These are phyloP conservation scores for Pterulicium gracile DNA, from an alignment of 1,284 basidiomycete species.

Conservation along the genomic window DNA sequence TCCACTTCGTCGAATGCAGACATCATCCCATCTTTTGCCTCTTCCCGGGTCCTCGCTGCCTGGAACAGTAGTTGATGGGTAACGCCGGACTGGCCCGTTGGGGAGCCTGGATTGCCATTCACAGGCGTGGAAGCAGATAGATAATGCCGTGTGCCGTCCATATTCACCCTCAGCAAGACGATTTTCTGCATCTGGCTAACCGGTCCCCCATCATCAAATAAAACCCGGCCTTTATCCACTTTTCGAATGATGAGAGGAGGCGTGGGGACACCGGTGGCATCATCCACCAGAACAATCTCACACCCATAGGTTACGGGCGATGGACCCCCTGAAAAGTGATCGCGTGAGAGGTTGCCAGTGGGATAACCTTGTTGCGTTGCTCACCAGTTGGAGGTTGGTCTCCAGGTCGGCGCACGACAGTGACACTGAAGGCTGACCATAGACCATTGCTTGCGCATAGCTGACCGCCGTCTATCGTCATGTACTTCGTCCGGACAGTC, in stretches of 20 bases:
- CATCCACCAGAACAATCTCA: constrained; percentile 78
- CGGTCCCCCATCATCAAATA: constrained; percentile 75
- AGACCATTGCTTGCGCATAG: constrained; percentile 79
- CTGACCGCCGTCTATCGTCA: constrained; percentile 80
- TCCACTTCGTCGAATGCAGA: constrained; percentile 78
- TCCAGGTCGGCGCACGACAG: constrained; percentile 59
- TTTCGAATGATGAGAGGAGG: constrained; percentile 86
- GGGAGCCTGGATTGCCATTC: constrained; percentile 53
- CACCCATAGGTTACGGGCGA: constrained; percentile 88
- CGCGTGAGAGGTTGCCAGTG: constrained; percentile 23
- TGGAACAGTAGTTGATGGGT: constrained; percentile 74
- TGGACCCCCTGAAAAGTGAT: constrained; percentile 36
- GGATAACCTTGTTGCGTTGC: constrained; percentile 38
- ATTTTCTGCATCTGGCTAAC: constrained; percentile 97
- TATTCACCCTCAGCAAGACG: constrained; percentile 75
- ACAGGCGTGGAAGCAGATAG: constrained; percentile 77
- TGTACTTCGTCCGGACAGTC: constrained; percentile 94
- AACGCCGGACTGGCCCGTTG: constrained; percentile 60
- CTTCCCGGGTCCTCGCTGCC: constrained; percentile 61
- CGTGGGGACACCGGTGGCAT: constrained; percentile 74
- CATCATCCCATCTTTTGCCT: constrained; percentile 61
- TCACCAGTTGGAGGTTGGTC: constrained; percentile 48
- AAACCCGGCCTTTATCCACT: constrained; percentile 84
- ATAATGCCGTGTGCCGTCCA: constrained; percentile 72
- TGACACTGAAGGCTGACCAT: constrained; percentile 93